Evolutionary conservation across 371 early-diverging fungal species (phyloP).

Genomic region (Apophysomyces variabilis): DNA sequence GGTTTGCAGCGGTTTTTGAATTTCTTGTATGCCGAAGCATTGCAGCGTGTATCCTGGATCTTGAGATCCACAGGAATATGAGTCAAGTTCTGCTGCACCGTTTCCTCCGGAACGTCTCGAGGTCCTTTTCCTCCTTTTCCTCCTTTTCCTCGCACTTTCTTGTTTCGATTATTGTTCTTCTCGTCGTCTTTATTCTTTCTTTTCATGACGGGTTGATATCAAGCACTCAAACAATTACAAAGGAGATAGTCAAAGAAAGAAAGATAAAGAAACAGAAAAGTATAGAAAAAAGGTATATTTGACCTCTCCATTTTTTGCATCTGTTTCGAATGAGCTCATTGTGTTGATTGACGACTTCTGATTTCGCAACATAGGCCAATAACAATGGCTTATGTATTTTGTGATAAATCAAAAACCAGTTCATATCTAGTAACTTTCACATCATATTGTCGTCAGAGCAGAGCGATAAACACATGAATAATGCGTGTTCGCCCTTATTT

Average conservation of each 20-base stretch:
- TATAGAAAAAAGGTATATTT: not conserved
- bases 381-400: not conserved
- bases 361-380: not conserved
- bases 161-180: not conserved
- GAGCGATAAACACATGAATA: not conserved
- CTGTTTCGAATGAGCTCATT: not conserved
- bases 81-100: not conserved
- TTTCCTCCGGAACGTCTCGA: not conserved
- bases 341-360: not conserved
- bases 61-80: constrained; percentile 4
- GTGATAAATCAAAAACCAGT: not conserved
- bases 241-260: not conserved
- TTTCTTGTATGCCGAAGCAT: not conserved
- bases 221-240: too few species aligned
- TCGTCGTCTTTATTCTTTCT: too few species aligned
- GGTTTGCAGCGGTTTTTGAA: constrained; percentile 10
- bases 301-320: not conserved
- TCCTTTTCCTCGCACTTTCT: not conserved
- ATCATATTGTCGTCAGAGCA: not conserved
- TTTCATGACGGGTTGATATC: too few species aligned
- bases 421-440: not conserved
- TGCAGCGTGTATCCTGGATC: constrained; percentile 2
- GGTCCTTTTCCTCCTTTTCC: not conserved
- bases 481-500: not conserved
- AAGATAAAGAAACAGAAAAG: not conserved